These are phyloP conservation scores for Lactifluus pinguis DNA, from an alignment of 768 basidiomycete genomes.

Conservation along the genomic window DNA sequence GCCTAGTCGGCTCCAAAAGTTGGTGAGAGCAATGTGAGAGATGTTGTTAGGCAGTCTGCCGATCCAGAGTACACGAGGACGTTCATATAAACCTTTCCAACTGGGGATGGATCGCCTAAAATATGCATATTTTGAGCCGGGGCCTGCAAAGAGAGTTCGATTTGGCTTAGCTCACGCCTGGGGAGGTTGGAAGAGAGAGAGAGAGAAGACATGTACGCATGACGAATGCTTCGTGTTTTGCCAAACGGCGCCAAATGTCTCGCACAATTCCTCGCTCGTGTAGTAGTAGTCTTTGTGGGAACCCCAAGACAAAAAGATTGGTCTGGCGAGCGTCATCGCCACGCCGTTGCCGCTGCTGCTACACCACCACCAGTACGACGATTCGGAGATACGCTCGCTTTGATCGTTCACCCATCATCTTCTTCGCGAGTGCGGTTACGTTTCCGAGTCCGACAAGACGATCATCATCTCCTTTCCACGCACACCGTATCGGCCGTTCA, in stretches of 20 bases:
- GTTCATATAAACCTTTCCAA: background rate
- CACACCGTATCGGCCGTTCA: background rate
- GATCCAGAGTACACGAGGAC: constrained; percentile 11
- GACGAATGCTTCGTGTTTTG: background rate
- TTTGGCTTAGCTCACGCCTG: background rate
- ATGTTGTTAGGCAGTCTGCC: background rate
- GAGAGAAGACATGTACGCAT: constrained; percentile 1
- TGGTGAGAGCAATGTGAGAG: background rate
- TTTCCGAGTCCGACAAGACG: constrained; percentile 1
- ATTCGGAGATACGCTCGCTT: too few species aligned
- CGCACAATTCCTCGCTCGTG: background rate
- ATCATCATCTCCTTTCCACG: background rate
- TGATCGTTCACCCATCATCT: too few species aligned
- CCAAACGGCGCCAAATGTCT: constrained; percentile 1
- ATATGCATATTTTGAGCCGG: constrained; percentile 8
- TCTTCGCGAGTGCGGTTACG: too few species aligned
- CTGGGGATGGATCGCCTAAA: background rate
- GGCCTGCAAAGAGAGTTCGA: background rate
- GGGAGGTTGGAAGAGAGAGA: background rate
- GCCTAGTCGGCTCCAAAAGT: constrained; percentile 15
- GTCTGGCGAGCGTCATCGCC: background rate
- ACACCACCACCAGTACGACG: too few species aligned
- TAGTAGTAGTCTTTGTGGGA: background rate
- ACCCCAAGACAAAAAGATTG: background rate
- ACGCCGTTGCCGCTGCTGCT: background rate